Conservation (phyloP, 768 basidiomycete genomes). For the Lactarius sp. region DNA sequence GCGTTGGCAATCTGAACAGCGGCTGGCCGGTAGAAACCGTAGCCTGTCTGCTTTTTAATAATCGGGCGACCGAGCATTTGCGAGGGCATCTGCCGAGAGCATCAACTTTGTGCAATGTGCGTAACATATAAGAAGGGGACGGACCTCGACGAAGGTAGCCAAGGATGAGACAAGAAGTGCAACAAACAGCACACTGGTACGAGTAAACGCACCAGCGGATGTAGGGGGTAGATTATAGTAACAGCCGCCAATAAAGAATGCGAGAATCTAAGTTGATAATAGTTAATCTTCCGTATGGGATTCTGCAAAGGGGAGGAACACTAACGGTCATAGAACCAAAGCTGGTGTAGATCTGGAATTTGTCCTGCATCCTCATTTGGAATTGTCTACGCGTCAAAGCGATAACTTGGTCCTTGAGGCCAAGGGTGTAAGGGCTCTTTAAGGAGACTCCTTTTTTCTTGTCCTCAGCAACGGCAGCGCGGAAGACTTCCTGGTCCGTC, state of each 20-base stretch:
- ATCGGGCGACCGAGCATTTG: slow-evolving; percentile 84
- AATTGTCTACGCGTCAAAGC: slow-evolving; percentile 73
- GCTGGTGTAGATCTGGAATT: slow-evolving; percentile 71
- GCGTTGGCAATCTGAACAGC: slow-evolving; percentile 64
- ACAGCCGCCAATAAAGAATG: slow-evolving; percentile 65
- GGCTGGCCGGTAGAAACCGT: slow-evolving; percentile 63
- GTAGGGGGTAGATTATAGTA: slow-evolving; percentile 71
- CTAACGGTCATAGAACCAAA: slow-evolving; percentile 57
- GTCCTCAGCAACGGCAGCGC: slow-evolving; percentile 66
- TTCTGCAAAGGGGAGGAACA: slow-evolving; percentile 40
- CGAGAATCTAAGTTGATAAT: slow-evolving; percentile 31
- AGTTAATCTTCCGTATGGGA: not conserved
- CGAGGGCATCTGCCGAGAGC: slow-evolving; percentile 52
- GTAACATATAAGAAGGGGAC: slow-evolving; percentile 13
- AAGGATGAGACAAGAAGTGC: slow-evolving; percentile 63
- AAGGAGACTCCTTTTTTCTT: slow-evolving; percentile 76
- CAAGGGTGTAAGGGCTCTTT: slow-evolving; percentile 80
- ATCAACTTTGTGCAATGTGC: slow-evolving; percentile 27
- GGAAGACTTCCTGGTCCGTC: slow-evolving; percentile 70
- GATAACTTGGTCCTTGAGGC: slow-evolving; percentile 68
- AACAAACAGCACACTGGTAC: slow-evolving; percentile 75
- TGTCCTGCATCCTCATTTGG: slow-evolving; percentile 67
- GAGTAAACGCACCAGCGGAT: slow-evolving; percentile 81
- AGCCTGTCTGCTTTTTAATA: slow-evolving; percentile 59
- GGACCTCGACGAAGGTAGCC: slow-evolving; percentile 66